Evolutionary conservation across 495 filamentous ascomycete genomes (phyloP).

Genomic region (Bombardia bombarda): DNA sequence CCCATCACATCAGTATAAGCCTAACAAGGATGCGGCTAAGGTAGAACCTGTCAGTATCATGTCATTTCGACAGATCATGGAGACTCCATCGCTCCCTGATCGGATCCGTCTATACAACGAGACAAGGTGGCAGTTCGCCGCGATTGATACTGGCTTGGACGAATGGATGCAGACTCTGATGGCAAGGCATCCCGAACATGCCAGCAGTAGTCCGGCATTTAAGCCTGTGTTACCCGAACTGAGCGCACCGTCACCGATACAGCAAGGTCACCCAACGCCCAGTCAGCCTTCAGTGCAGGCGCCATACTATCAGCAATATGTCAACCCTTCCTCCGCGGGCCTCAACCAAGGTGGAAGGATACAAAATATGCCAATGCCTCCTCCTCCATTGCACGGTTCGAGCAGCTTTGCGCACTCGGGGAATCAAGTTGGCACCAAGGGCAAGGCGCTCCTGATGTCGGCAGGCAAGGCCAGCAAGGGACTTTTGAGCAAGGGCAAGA

Average conservation of each 20-base stretch:
- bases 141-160: constrained; percentile 63
- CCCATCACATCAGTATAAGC: not conserved
- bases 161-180: constrained; percentile 57
- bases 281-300: constrained; percentile 24
- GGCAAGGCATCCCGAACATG: constrained; percentile 28
- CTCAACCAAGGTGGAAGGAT: constrained; percentile 13
- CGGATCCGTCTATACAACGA: constrained; percentile 63
- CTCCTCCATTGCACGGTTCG: constrained; percentile 12
- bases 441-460: constrained; percentile 77
- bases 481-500: constrained; percentile 78
- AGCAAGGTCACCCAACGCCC: constrained; percentile 12
- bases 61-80: constrained; percentile 66
- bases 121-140: constrained; percentile 60
- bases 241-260: too few species aligned
- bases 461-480: constrained; percentile 82
- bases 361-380: constrained; percentile 19
- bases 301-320: constrained; percentile 43
- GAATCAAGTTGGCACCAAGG: constrained; percentile 57
- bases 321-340: constrained; percentile 22
- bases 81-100: constrained; percentile 49
- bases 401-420: constrained; percentile 29
- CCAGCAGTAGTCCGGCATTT: constrained; percentile 19
- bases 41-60: constrained; percentile 32
- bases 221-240: too few species aligned
- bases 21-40: not conserved